Evolutionary conservation across 1,139 yeast species (phyloP), one percentile per base, ranked within the genome.

Genomic region (Candida tropicalis): DNA sequence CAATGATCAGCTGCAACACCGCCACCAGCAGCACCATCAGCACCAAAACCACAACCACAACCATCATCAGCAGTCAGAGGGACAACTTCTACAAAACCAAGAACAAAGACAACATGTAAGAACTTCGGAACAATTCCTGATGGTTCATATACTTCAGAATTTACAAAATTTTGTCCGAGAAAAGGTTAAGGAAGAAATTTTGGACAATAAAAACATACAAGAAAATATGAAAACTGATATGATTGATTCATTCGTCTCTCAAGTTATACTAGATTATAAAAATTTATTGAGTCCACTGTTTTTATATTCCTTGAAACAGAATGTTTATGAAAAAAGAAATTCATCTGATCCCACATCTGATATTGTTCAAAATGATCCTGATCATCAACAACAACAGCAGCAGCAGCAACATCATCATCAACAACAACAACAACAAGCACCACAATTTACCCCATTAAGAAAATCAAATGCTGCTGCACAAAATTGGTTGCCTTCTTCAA

Each of bases 261-360:
- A 59, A 41, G 50, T 64, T n/a, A 44, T 59, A 12, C 42, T 49
- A 12, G 68, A 64, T 43, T 61, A 60, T 41, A 54, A 57, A 35
- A 35, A 42, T 20, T 39, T 41, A 8, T 37, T 51, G 4, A 45
- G 50, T 18, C 40, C 43, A 2, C 43, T 46, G 32, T 47, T 50
- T 38, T 39, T 50, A 40, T 27, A 37, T 35, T 43, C 43, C 8
- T 41, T 49, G 32, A 43, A 35, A 23, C 43, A 46, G 26, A 45
- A 45, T 29, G 25, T 49, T 10, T 44, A 29, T 32, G 48, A 42
- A 12, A 38, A 29, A 22, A 32, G 42, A 15, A 24, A 2, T n/a
- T 12, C n/a, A 7, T 20, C 37, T 24, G 37, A 39, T 34, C 11
- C 41, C 4, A 32, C 11, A 10, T 7, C 24, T 10, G 44, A 23